phyloP scores from a whole-genome alignment of 768 basidiomycete species.

The Pisolithus tinctorius region DNA sequence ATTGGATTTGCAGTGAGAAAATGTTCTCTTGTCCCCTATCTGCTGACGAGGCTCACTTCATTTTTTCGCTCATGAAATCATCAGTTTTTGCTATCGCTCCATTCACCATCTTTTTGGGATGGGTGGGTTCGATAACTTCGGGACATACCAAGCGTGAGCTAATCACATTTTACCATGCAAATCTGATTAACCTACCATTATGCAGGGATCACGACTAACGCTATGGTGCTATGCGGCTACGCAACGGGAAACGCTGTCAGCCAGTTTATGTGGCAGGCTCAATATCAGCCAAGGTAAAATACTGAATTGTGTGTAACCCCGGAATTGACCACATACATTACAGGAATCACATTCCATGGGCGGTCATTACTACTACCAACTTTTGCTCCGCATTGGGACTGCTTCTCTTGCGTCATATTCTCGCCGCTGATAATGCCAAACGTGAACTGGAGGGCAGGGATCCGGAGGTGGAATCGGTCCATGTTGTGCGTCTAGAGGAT shows the following conservation, averaged over 20 bases:
- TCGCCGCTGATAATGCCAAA: slow-evolving; percentile 53
- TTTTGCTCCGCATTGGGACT: slow-evolving; percentile 48
- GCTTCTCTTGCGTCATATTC: slow-evolving; percentile 49
- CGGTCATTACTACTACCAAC: slow-evolving; percentile 60
- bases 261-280: slow-evolving; percentile 70
- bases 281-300: slow-evolving; percentile 60
- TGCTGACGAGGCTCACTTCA: background rate
- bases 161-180: background rate
- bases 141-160: slow-evolving; percentile 68
- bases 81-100: slow-evolving; percentile 59
- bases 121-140: slow-evolving; percentile 59
- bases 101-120: slow-evolving; percentile 63
- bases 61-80: background rate
- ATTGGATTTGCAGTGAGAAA: slow-evolving; percentile 63
- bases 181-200: background rate
- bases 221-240: slow-evolving; percentile 65
- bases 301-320: background rate
- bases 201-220: slow-evolving; percentile 67
- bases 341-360: slow-evolving; percentile 73
- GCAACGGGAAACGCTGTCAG: slow-evolving; percentile 71
- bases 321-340: background rate
- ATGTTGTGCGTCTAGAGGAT: slow-evolving; percentile 43
- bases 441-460: slow-evolving; percentile 49
- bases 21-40: background rate
- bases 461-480: slow-evolving; percentile 54